Evolutionary conservation across 345 rosid species (phyloP), one percentile per base, ranked within the genome.

Genomic region (Moricandia moricandioides): DNA sequence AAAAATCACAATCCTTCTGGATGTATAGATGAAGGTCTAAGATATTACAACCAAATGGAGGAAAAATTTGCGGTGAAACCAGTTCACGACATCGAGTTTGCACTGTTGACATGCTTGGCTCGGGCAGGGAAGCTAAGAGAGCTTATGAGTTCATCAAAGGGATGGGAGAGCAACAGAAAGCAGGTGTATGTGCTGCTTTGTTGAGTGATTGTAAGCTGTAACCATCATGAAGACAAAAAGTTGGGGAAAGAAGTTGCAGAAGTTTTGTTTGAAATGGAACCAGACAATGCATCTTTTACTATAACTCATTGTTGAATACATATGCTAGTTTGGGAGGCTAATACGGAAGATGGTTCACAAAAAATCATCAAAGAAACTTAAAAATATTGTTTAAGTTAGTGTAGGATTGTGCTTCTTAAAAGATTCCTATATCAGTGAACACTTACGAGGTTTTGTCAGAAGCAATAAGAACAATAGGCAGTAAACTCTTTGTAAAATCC

Each of bases 251-350:
- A 29, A 29, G 31, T 29, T 29, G 31, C 4, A 29, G 82, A 87
- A 59, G 71, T 73, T 64, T 82, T 87, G 52, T 87, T 86, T 56
- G 64, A 77, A 55, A 18, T 86, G 86, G 92, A 86, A 51, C 88
- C 92, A 17, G 82, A 68, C 65, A 89, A 86, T 79, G 83, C 66
- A 2, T 76, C 79, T 21, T n/a, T 10, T 79, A 80, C 18, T 82
- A 82, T 18, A 77, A 84, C 62, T 79, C 84, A 0, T 79, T 86
- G 81, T 82, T 84, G 0, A 86, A 88, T 65, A 78, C 79, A 76
- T 82, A 81, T 62, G 86, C 81, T 57, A 69, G 73, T 17, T 74
- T 79, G 1, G 87, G 88, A 49, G 51, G 77, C 24, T 21, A 21
- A 21, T 21, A 21, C 24, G 24, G 24, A 21, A 21, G 24, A 21